Percentiles rank a stretch among this genome's conserved stretches.
phyloP scores from a whole-genome alignment of 305 asterid species.

The Caryopteris hybrid region DNA sequence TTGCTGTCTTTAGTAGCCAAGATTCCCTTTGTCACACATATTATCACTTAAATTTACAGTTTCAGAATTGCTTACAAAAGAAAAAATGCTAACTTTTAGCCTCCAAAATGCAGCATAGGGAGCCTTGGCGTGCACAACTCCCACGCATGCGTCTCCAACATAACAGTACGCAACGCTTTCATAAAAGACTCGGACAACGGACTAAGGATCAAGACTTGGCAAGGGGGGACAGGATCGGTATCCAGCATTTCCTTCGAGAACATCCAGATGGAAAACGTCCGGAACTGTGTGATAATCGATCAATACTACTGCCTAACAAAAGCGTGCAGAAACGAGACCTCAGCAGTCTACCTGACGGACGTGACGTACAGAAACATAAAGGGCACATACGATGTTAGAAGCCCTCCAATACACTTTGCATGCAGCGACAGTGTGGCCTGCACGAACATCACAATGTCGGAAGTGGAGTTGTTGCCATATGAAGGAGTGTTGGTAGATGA shows the following conservation, averaged over 20 bases:
- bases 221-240: conserved; percentile 92
- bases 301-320: conserved; percentile 86
- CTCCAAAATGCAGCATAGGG: conserved; percentile 67
- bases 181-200: conserved; percentile 82
- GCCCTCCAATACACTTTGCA: conserved; percentile 91
- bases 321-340: conserved; percentile 73
- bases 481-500: conserved; percentile 80
- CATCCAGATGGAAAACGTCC: conserved; percentile 87
- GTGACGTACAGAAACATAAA: conserved; percentile 69
- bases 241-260: conserved; percentile 63
- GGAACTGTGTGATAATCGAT: conserved; percentile 77
- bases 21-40: neutral
- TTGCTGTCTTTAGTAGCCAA: neutral
- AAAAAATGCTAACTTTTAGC: too few species aligned
- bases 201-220: conserved; percentile 92
- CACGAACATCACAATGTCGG: conserved; percentile 89
- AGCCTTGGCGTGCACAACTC: conserved; percentile 87
- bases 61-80: too few species aligned
- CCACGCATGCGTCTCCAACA: conserved; percentile 80
- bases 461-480: conserved; percentile 76
- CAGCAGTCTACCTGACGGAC: conserved; percentile 65
- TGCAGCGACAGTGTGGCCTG: conserved; percentile 85
- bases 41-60: too few species aligned
- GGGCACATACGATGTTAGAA: conserved; percentile 83
- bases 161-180: conserved; percentile 62